Percentiles rank a stretch among this genome's conserved stretches.
phyloP scores from a whole-genome alignment of 495 filamentous ascomycete genomes.

The Corynascus novoguineensis region DNA sequence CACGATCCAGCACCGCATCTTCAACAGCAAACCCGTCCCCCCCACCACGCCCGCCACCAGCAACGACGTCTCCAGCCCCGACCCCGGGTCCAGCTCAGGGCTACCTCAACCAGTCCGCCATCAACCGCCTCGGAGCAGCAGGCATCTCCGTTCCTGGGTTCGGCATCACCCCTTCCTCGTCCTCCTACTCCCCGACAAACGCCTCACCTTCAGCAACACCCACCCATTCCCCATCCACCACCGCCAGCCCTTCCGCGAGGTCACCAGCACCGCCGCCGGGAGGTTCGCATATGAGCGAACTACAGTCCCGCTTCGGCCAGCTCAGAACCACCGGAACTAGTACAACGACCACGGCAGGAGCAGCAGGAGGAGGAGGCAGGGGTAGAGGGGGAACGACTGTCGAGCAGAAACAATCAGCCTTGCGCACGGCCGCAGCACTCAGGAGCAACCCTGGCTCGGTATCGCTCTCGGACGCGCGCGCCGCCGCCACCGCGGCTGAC shows the following conservation, averaged over 20 bases:
- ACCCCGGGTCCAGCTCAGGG: constrained; percentile 5
- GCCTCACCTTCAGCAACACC: too few species aligned
- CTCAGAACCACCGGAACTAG: constrained; percentile 32
- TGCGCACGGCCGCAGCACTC: constrained; percentile 52
- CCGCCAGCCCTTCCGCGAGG: constrained; percentile 15
- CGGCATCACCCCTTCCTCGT: constrained; percentile 54
- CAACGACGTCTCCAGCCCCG: background rate
- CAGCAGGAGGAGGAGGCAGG: constrained; percentile 24
- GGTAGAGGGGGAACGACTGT: constrained; percentile 52
- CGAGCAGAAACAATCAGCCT: constrained; percentile 56
- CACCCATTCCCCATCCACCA: constrained; percentile 15
- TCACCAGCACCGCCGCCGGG: background rate
- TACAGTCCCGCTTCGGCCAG: constrained; percentile 63
- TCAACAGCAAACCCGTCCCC: constrained; percentile 16
- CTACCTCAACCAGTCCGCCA: constrained; percentile 62
- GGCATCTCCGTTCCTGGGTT: constrained; percentile 80
- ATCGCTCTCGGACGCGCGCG: constrained; percentile 48
- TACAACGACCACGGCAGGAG: constrained; percentile 17
- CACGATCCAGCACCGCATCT: constrained; percentile 36
- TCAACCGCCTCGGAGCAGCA: constrained; percentile 63
- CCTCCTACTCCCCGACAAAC: constrained; percentile 14
- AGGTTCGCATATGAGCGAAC: constrained; percentile 44
- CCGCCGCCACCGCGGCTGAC: constrained; percentile 52
- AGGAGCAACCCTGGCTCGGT: constrained; percentile 54
- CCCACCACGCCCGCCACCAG: constrained; percentile 20